Percentiles rank a stretch among this genome's conserved stretches.
Conservation (phyloP, 2,329 filamentous ascomycete species). For the Septoria linicola region DNA sequence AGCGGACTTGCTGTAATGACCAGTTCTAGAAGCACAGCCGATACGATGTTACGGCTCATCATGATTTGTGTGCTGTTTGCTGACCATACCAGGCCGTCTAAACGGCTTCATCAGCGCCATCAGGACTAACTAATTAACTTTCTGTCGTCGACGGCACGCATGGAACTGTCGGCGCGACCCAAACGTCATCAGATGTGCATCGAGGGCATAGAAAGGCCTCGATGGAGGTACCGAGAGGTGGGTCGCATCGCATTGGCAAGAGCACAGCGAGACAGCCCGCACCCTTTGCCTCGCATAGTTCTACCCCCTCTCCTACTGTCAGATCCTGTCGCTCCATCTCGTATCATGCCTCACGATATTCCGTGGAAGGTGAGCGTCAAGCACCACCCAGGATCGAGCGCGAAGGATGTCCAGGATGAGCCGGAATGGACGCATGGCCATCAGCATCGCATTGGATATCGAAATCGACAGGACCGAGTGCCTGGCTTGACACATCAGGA, state of each 20-base stretch:
- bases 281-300: not conserved
- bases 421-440: conserved; percentile 13
- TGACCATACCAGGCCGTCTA: not conserved
- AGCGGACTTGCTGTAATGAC: too few relatives aligned
- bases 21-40: not conserved
- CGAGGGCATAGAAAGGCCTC: too few relatives aligned
- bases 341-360: conserved; percentile 33
- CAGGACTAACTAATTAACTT: too few relatives aligned
- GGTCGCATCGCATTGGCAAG: too few relatives aligned
- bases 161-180: too few relatives aligned
- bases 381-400: conserved; percentile 13
- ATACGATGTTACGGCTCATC: too few relatives aligned
- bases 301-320: not conserved
- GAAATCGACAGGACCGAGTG: conserved; percentile 8
- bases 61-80: too few relatives aligned
- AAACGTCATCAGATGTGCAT: too few relatives aligned
- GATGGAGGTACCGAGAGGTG: too few relatives aligned
- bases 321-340: too few relatives aligned
- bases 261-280: not conserved
- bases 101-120: too few relatives aligned
- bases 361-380: conserved; percentile 30
- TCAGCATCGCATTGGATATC: conserved; percentile 15
- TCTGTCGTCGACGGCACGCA: too few relatives aligned
- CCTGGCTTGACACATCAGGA: conserved; percentile 12
- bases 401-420: conserved; percentile 10